Base-by-base conservation (phyloP, 164 flowering plant genomes). In the Euptelea pleiosperma region DNA sequence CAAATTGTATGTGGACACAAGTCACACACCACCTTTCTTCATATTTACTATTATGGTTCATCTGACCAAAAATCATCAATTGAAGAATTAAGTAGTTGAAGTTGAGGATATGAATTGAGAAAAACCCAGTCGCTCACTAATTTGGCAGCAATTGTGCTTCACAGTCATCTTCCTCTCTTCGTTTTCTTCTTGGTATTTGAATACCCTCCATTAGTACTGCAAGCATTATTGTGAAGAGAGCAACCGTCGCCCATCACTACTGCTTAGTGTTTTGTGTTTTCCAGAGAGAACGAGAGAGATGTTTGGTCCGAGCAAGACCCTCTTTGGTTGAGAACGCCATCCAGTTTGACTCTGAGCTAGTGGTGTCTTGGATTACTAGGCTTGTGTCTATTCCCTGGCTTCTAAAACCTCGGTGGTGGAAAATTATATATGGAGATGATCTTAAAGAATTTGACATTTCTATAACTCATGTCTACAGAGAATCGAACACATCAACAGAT, bases 1-100 rank as follows among this genome's bases (percentile, higher is more conserved):
- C 73, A 79, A 46, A 58, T 83, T 3, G 97, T 72, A 74, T 93
- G 99, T 12, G 84, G 85, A 58, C 90, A 97, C 79, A 90, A 73
- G 58, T 93, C 99, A 59, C 90, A 90, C 31, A 86, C 76, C 53
- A 88, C 35, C 52, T 76, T 82, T 81, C 81, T 1, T 60, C 61
- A 19, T 54, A 55, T 48, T 46, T 60, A 9, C 60, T 58, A 22
- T 34, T 40, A 2, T 12, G 33, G 16, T 64, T 52, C 30, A 30
- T 60, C 45, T 57, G 74, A 19, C 36, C 70, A 77, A 65, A 83
- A 82, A 62, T 74, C 91, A 62, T 75, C 79, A 29, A 68, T 74
- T 40, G 42, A 36, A 49, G 65, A 52, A n/a, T n/a, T n/a, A n/a
- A 34, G 44, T 35, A 31, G 73, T 11, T 0, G 72, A 37, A 30